Evolutionary conservation across 2,329 filamentous ascomycete genomes (phyloP).

Genomic region (Coleophoma cylindrospora): DNA sequence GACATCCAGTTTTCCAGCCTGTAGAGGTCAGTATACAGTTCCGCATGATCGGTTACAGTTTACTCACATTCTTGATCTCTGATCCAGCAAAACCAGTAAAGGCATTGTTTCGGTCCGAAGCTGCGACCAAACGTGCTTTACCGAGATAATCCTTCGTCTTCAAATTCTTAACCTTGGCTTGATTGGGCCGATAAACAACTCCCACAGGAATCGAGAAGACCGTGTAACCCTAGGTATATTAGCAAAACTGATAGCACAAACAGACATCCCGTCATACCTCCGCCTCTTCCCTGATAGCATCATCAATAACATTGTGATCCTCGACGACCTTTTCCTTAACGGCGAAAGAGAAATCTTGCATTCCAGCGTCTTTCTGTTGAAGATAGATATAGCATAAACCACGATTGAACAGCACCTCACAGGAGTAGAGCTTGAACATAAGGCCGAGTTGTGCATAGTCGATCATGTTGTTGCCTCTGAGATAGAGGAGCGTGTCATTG

Average conservation of each 20-base stretch:
- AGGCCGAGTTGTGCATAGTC: slow-evolving; percentile 95
- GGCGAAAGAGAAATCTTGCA: slow-evolving; percentile 87
- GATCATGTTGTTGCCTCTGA: slow-evolving; percentile 94
- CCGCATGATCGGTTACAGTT: neutral
- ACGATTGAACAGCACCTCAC: slow-evolving; percentile 95
- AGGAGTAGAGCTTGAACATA: slow-evolving; percentile 94
- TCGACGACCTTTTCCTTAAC: slow-evolving; percentile 94
- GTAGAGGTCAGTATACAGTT: slow-evolving; percentile 13
- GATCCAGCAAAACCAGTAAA: slow-evolving; percentile 78
- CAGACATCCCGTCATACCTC: slow-evolving; percentile 53
- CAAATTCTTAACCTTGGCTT: slow-evolving; percentile 96
- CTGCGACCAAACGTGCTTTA: slow-evolving; percentile 88
- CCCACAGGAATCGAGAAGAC: slow-evolving; percentile 98
- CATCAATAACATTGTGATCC: slow-evolving; percentile 96
- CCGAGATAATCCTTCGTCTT: slow-evolving; percentile 98
- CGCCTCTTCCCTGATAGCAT: slow-evolving; percentile 88
- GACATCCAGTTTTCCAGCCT: slow-evolving; percentile 48
- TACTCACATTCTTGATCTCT: slow-evolving; percentile 67
- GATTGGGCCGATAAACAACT: slow-evolving; percentile 90
- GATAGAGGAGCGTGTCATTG: slow-evolving; percentile 93
- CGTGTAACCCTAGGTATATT: slow-evolving; percentile 71
- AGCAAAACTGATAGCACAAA: slow-evolving; percentile 5
- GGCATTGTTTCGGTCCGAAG: slow-evolving; percentile 73
- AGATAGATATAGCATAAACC: slow-evolving; percentile 97
- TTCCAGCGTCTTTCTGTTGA: slow-evolving; percentile 81